A percentile compares a stretch with the other conserved stretches of the same genome.
These are phyloP conservation scores for Leucaena leucocephala DNA, from an alignment of 306 rosid genomes.

Conservation along the genomic window DNA sequence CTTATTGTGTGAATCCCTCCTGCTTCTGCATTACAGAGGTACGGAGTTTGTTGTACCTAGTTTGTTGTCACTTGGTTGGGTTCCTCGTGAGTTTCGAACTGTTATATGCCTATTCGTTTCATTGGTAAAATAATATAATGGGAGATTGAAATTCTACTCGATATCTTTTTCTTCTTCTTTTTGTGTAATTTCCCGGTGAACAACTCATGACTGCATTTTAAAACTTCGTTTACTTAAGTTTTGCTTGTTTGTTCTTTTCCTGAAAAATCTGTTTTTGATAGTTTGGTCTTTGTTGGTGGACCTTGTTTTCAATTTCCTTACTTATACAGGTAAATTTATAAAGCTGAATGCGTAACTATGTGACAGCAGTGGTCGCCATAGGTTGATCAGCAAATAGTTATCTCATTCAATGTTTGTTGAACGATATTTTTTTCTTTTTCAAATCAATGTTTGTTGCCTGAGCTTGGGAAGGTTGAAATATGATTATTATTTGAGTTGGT, in stretches of 20 bases:
- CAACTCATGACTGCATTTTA: not conserved
- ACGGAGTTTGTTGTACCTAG: not conserved
- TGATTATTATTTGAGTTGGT: not conserved
- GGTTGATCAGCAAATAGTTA: not conserved
- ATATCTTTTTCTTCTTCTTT: not conserved
- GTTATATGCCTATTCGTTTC: not conserved
- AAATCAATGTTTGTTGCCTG: not conserved
- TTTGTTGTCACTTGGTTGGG: not conserved
- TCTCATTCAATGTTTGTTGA: too few relatives aligned
- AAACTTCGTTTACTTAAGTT: not conserved
- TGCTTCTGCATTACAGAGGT: not conserved
- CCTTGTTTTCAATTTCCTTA: not conserved
- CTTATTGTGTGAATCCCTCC: not conserved
- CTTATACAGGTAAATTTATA: not conserved
- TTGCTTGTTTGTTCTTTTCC: not conserved
- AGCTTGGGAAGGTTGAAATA: not conserved
- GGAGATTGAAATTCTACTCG: not conserved
- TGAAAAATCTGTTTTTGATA: not conserved
- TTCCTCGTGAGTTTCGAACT: not conserved
- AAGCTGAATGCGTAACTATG: not conserved
- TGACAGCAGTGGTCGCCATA: not conserved
- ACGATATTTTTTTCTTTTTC: not conserved
- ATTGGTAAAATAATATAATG: not conserved
- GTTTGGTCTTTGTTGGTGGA: slow-evolving; percentile 11
- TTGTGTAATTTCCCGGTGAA: not conserved